Base-by-base conservation (phyloP, 805 yeast genomes). In the Ogataea thermomethanolica region DNA sequence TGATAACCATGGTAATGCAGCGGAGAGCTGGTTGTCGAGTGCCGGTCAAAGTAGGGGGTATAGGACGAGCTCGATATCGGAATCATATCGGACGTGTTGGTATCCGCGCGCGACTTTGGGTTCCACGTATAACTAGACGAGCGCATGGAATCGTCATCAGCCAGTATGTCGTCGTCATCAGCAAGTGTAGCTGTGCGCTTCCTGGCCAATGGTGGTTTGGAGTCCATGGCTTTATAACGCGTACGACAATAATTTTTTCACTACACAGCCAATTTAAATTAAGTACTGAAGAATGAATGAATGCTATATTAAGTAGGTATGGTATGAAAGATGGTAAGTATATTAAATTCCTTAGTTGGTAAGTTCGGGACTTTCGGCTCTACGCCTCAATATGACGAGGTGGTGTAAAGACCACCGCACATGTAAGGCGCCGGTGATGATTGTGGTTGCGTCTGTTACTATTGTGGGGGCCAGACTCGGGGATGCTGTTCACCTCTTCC, bases 361-460 rank as follows among this genome's bases (percentile, higher is more conserved):
- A 17, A 17, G 5, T 5, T 17, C 5, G 20, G 20, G 20, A 17
- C 20, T 17, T 17, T 17, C 5, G 20, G 5, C 20, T 17, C 20
- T 17, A 17, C 20, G 5, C 20, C 20, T 17, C 20, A 17, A 17
- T 5, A 17, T 17, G 20, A 17, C 20, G 20, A 17, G 20, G 20
- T 17, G 20, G 5, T 4, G 20, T 17, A 5, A 17, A 17, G 5
- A 17, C 20, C 20, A 73, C 54, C 0, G 79, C 78, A 29, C 74
- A 66, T 0, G 76, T 65, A n/a, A 69, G 61, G 27, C 75, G 54
- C 32, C 78, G 46, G 26, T 62, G 64, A 49, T 73, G 79, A 27
- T 60, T 54, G 8, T 21, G 31, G 13, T 21, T 23, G 20, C 33
- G 13, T n/a, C 20, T 13, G 9, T 13, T 12, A 14, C 29, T 35